Conservation (phyloP, 306 rosid genomes). For the Prunus campanulata region DNA sequence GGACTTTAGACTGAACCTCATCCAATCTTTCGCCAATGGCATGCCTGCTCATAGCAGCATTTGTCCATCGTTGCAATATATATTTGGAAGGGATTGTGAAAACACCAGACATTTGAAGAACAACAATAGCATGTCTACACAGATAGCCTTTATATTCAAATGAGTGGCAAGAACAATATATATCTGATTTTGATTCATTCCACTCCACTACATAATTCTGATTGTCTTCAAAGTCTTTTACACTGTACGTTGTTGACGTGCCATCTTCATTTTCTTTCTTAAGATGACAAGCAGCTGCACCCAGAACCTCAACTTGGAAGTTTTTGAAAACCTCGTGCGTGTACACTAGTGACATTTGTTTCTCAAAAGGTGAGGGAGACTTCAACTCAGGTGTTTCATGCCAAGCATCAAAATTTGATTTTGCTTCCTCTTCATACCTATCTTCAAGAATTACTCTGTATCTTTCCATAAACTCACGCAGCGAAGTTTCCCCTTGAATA, state of each 20-base stretch:
- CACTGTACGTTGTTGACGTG: constrained; percentile 16
- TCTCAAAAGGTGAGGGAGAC: constrained; percentile 34
- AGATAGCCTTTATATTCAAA: constrained; percentile 32
- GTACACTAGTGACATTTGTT: constrained; percentile 27
- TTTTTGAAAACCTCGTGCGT: constrained; percentile 17
- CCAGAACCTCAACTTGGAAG: constrained; percentile 30
- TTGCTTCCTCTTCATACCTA: constrained; percentile 35
- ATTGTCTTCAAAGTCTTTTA: constrained; percentile 27
- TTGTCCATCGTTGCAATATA: constrained; percentile 31
- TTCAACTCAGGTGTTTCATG: constrained; percentile 31
- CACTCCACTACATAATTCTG: constrained; percentile 24
- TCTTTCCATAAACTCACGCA: constrained; percentile 25
- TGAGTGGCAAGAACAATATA: constrained; percentile 20
- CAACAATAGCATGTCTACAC: constrained; percentile 33
- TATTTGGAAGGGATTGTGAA: constrained; percentile 31
- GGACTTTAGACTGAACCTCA: constrained; percentile 19
- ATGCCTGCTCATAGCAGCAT: constrained; percentile 26
- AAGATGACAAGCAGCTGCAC: constrained; percentile 37
- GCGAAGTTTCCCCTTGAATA: constrained; percentile 18
- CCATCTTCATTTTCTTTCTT: constrained; percentile 24
- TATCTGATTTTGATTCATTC: constrained; percentile 26
- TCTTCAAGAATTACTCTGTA: constrained; percentile 30
- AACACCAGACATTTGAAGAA: constrained; percentile 33
- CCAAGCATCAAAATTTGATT: constrained; percentile 34
- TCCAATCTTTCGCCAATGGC: constrained; percentile 22